Base-by-base conservation (phyloP, 768 basidiomycete species). In the Peribolospora kevripleyi region DNA sequence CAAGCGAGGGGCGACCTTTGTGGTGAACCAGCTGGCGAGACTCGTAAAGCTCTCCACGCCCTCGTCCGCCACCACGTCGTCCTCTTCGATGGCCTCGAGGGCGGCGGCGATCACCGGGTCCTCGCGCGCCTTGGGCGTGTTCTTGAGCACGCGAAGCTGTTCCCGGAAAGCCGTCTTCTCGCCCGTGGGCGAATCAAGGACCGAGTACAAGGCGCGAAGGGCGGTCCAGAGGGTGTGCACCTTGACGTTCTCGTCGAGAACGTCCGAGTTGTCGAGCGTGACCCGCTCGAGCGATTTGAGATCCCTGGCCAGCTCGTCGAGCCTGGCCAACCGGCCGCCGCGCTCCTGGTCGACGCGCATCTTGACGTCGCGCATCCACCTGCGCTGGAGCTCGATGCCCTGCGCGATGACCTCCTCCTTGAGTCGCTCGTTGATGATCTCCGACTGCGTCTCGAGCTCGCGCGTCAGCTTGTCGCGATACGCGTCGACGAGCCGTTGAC, bases 331-430 rank as follows among this genome's bases (percentile, higher is more conserved):
- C 54, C 93, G 82, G 9, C 88, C 88, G 11, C 87, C 87, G 48
- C 93, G 86, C 68, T 98, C 93, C 64, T 86, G 77, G 68, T 98
- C 91, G 55, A 98, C 90, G 59, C 80, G 82, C 51, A 88, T 75
- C 70, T 95, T 93, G 73, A 97, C 80, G 56, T 95, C 87, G 41
- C 85, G 79, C 46, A 98, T 83, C 90, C 91, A 97, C 54, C 85
- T 76, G 51, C 88, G 80, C 66, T 97, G 93, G 36, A 97, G 78
- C 69, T 97, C 93, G 63, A 98, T 87, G 13, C 90, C 93, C 67
- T 97, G 90, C 3, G 88, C 82, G 52, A 97, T 75, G 53, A 97
- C 86, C 66, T 91, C 88, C 66, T 91, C 85, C 66, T 81, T 84
- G 56, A 98, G 73, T 46, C 91, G 79, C 70, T 95, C 79, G 66